Evolutionary conservation across 495 filamentous ascomycete genomes (phyloP), one percentile per base, ranked within the genome.

Genomic region (Achaetomiella virescens): DNA sequence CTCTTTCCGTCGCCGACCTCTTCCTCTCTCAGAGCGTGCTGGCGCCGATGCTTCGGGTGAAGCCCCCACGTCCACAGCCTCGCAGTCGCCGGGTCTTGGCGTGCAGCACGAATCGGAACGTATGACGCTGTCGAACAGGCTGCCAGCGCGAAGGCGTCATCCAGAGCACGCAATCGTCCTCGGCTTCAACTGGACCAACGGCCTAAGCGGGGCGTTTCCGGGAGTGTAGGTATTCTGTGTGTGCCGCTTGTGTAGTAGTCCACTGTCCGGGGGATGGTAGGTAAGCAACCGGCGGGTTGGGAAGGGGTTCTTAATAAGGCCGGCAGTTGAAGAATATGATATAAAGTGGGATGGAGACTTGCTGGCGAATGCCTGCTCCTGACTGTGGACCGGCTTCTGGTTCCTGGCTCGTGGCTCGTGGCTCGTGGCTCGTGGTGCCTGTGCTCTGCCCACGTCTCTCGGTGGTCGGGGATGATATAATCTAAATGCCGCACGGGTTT

Each of bases 111-210:
- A 61, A 57, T 58, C 54, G 51, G 55, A 51, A 15, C 15, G 9
- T 25, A 35, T 47, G 55, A 52, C 29, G 51, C 14, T 18, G 50
- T 35, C 17, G 20, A 42, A n/a, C 5, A 31, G 52, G 27, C 10
- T 36, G 48, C 20, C 21, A 47, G 51, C 20, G 53, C 25, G 31
- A 60, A 65, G 66, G 59, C 64, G 66, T 62, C 61, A 66, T 62
- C 43, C 45, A 63, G 38, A 62, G 64, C 66, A 69, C 62, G 66
- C 64, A 62, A 69, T 63, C 62, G 52, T 46, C 36, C 51, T 27
- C n/a, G 17, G 48, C 37, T 58, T 43, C 50, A 37, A 62, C 52
- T 65, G 64, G 64, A 48, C 53, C 55, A 27, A 27, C 31, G 20
- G 45, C 20, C 25, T 38, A 42, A 33, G 31, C 42, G 53, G 44